A percentile compares a stretch with the other conserved stretches of the same genome.
phyloP scores from a whole-genome alignment of 441 rosid species.

The Populus tomentosa region DNA sequence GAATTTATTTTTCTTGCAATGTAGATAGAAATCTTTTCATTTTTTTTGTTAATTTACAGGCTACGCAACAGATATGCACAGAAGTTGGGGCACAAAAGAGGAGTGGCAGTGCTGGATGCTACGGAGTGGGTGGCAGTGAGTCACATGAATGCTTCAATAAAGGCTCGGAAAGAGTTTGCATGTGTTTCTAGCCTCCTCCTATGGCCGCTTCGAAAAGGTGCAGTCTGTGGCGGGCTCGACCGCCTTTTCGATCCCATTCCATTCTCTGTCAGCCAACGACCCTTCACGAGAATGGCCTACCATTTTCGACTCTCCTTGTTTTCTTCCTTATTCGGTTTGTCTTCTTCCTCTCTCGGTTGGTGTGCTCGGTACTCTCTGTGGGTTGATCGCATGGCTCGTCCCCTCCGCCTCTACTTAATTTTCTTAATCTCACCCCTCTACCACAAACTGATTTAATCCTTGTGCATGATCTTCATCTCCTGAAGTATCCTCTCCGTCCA shows the following conservation, averaged over 20 bases:
- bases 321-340: slow-evolving; percentile 42
- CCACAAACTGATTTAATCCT: background rate
- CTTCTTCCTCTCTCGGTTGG: slow-evolving; percentile 50
- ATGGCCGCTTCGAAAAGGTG: slow-evolving; percentile 11
- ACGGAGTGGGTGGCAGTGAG: slow-evolving; percentile 38
- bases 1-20: no score
- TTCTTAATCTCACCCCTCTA: background rate
- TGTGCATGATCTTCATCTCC: background rate
- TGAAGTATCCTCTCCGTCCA: background rate
- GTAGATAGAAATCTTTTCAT: no score
- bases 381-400: background rate
- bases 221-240: background rate
- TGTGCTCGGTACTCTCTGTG: slow-evolving; percentile 41
- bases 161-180: background rate
- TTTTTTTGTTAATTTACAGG: no score
- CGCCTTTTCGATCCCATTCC: slow-evolving; percentile 13
- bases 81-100: background rate
- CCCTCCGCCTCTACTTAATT: background rate
- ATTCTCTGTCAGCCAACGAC: slow-evolving; percentile 31
- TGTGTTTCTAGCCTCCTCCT: background rate
- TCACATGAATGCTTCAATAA: slow-evolving; percentile 27
- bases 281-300: slow-evolving; percentile 47
- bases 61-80: no score
- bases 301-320: slow-evolving; percentile 53
- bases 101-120: slow-evolving; percentile 18